phyloP scores from a whole-genome alignment of 2,329 filamentous ascomycete species.

The Neonectria coccinea region DNA sequence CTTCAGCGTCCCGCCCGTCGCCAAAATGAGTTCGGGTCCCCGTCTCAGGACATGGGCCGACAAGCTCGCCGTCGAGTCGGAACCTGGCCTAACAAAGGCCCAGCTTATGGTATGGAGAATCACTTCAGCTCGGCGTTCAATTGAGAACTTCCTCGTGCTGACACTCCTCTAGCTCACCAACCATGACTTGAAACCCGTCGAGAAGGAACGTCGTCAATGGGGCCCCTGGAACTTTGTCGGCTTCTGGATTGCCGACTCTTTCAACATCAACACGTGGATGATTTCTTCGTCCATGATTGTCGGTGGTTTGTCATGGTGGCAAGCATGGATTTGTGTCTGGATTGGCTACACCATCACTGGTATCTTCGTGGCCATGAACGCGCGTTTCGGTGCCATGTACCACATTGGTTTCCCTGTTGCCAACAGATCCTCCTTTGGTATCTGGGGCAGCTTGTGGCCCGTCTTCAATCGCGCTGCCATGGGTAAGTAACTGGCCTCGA shows the following conservation, averaged over 20 bases:
- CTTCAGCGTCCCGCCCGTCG: background rate
- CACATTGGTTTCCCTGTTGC: conserved; percentile 91
- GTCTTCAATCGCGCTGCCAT: conserved; percentile 90
- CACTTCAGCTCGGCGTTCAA: background rate
- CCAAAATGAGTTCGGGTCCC: conserved; percentile 48
- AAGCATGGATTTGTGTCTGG: conserved; percentile 90
- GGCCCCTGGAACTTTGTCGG: conserved; percentile 87
- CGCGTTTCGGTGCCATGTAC: conserved; percentile 86
- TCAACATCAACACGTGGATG: conserved; percentile 96
- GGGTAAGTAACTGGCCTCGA: conserved; percentile 53
- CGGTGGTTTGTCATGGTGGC: conserved; percentile 87
- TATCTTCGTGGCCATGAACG: conserved; percentile 80
- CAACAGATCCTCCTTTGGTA: conserved; percentile 82
- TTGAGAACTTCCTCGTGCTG: conserved; percentile 20
- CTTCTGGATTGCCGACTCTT: conserved; percentile 87
- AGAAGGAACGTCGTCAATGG: conserved; percentile 85
- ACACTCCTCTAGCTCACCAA: conserved; percentile 74
- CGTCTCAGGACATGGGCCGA: conserved; percentile 59
- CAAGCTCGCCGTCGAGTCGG: conserved; percentile 78
- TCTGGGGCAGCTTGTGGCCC: conserved; percentile 91
- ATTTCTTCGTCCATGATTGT: conserved; percentile 87
- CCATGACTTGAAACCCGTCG: conserved; percentile 83
- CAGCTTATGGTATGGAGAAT: conserved; percentile 76
- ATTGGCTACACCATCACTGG: conserved; percentile 84
- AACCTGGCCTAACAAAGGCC: conserved; percentile 79